phyloP scores from a whole-genome alignment of 2,329 filamentous ascomycete genomes.

The Aulographum hederae region DNA sequence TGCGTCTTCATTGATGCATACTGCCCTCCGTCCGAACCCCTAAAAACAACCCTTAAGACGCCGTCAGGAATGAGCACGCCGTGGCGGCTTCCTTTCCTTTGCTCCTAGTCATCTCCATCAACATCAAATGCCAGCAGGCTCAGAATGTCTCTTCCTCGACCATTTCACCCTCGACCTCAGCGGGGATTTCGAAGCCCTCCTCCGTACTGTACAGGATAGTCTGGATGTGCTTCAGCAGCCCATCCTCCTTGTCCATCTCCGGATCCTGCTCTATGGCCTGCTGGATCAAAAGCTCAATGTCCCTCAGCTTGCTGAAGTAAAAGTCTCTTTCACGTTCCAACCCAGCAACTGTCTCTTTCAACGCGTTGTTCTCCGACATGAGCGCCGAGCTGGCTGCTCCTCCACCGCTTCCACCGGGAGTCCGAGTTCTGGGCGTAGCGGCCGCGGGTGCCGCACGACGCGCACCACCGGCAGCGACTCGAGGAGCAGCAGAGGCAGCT shows the following conservation, averaged over 20 bases:
- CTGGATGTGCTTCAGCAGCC: constrained; percentile 90
- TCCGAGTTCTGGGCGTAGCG: constrained; percentile 21
- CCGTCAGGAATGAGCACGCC: no score
- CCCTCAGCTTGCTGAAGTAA: constrained; percentile 95
- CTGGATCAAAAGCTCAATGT: constrained; percentile 91
- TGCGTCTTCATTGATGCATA: no score
- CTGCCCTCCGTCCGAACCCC: no score
- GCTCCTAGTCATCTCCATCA: no score
- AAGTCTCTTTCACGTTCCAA: constrained; percentile 95
- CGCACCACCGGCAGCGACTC: constrained; percentile 35
- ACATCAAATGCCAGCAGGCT: no score
- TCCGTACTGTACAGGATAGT: constrained; percentile 94
- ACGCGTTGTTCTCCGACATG: constrained; percentile 65
- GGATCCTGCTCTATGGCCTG: constrained; percentile 84
- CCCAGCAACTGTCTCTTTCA: constrained; percentile 91
- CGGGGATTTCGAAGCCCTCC: constrained; percentile 66
- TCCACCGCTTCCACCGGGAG: constrained; percentile 20
- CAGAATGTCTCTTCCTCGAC: constrained; percentile 72
- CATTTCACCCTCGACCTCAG: constrained; percentile 43
- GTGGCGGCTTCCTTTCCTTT: no score
- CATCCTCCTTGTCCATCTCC: constrained; percentile 84
- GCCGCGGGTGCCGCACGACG: constrained; percentile 24
- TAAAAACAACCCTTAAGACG: no score
- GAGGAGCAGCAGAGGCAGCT: constrained; percentile 26
- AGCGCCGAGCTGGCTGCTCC: constrained; percentile 52